Evolutionary conservation across 169 alveolate genomes (phyloP), one percentile per base, ranked within the genome.

Genomic region (Miamiensis avidus): DNA sequence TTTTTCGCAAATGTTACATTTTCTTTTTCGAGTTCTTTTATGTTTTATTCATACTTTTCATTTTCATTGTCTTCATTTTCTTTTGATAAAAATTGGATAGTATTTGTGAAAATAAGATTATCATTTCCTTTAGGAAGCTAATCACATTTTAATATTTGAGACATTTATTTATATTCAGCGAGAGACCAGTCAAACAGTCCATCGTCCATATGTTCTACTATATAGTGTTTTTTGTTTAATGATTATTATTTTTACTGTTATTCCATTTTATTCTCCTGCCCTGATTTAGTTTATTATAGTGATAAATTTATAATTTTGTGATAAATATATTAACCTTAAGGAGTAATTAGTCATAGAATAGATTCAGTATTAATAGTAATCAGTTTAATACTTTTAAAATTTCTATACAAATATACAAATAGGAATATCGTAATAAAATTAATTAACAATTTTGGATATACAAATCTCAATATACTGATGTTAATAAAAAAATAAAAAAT

Each of bases 101-200:
- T 1, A 65, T 79, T 79, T n/a, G 84, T 49, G 30, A 79, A 79
- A 49, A 79, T 74, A 20, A 79, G 25, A 1, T 64, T 79, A 20
- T 64, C 33, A 49, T 79, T 79, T 25, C 30, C 65, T 29, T 64
- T 79, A n/a, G n/a, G n/a, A n/a, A n/a, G n/a, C 20, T 49, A 11
- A 49, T 49, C 69, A 20, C 26, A 11, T 79, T 79, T 34, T 28
- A 79, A 29, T 26, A 49, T 49, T 49, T 72, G 28, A 25, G 65
- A 29, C 76, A 79, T 65, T 16, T 79, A 29, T 20, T 28, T 28
- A 72, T 79, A 79, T 30, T 79, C 84, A 20, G 64, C 32, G 0
- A 79, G 49, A 79, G 84, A 65, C 84, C 84, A 79, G 77, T 79
- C 84, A 79, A 34, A 79, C 29, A 79, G 31, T 0, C 84, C 84